Percentiles rank a stretch among this genome's conserved stretches.
These are phyloP conservation scores for Zygotorulaspora florentina DNA, from an alignment of 805 yeast species.

Conservation along the genomic window DNA sequence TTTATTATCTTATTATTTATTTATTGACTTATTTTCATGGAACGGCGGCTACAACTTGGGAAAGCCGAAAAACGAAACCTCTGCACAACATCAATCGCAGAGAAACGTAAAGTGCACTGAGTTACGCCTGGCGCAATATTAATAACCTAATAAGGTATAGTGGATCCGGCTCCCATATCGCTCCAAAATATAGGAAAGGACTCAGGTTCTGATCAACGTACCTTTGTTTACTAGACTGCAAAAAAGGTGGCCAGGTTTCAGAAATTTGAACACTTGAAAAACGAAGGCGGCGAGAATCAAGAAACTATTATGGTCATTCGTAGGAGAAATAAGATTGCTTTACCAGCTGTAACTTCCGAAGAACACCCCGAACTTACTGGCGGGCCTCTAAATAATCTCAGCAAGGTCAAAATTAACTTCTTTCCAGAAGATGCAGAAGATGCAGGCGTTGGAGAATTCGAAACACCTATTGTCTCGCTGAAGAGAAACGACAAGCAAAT, in stretches of 20 bases:
- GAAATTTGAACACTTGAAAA: no score
- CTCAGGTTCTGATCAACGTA: no score
- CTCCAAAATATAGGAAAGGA: no score
- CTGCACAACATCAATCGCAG: no score
- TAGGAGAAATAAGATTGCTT: constrained; percentile 13
- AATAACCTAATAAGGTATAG: no score
- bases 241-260: no score
- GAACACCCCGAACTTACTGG: not conserved
- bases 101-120: no score
- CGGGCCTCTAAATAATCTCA: not conserved
- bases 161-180: no score
- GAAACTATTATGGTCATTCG: not conserved
- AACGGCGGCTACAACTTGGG: not conserved
- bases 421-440: constrained; percentile 10
- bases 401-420: constrained; percentile 2
- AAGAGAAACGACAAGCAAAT: not conserved
- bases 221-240: no score
- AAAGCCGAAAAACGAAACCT: no score
- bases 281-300: no score
- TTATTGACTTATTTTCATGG: not conserved
- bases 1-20: not conserved
- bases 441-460: constrained; percentile 7
- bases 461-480: constrained; percentile 5
- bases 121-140: no score
- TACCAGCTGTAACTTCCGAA: constrained; percentile 2